Evolutionary conservation across 2,329 filamentous ascomycete species (phyloP).

Genomic region (Curvularia eragrostidis): DNA sequence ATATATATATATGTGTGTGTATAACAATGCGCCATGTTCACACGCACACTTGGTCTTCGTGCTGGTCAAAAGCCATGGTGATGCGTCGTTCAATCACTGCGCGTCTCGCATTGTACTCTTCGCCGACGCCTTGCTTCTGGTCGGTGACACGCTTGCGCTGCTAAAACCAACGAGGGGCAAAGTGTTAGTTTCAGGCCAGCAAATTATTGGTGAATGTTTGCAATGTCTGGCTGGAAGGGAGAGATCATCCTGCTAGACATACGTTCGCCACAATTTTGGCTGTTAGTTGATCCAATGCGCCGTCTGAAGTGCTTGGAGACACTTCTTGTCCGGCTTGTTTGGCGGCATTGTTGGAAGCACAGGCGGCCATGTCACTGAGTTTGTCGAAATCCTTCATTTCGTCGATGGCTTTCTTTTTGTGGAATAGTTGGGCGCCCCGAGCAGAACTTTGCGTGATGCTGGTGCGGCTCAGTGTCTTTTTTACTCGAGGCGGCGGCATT

Average conservation of each 20-base stretch:
- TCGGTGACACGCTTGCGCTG: slow-evolving; percentile 36
- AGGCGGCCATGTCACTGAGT: slow-evolving; percentile 8
- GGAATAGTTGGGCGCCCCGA: slow-evolving; percentile 18
- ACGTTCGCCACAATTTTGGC: slow-evolving; percentile 32
- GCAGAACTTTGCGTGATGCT: slow-evolving; percentile 7
- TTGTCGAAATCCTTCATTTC: slow-evolving; percentile 15
- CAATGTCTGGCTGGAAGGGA: background rate
- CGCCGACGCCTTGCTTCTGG: slow-evolving; percentile 29
- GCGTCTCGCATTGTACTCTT: slow-evolving; percentile 25
- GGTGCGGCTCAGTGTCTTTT: slow-evolving; percentile 19
- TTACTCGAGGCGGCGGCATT: slow-evolving; percentile 26
- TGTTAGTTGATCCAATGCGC: slow-evolving; percentile 27
- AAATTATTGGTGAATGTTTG: too few relatives aligned
- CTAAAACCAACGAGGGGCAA: slow-evolving; percentile 19
- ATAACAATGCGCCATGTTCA: background rate
- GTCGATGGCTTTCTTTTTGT: slow-evolving; percentile 11
- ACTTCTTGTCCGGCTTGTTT: slow-evolving; percentile 11
- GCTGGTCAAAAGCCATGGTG: slow-evolving; percentile 31
- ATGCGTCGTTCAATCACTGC: slow-evolving; percentile 26
- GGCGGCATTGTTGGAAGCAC: slow-evolving; percentile 8
- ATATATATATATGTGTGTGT: background rate
- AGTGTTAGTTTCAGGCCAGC: too few relatives aligned
- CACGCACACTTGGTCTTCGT: slow-evolving; percentile 40
- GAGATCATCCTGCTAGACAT: slow-evolving; percentile 22
- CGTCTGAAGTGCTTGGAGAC: slow-evolving; percentile 14